Evolutionary conservation across 2,329 filamentous ascomycete genomes (phyloP), one percentile per base, ranked within the genome.

Genomic region (Nectriaceae sp.): DNA sequence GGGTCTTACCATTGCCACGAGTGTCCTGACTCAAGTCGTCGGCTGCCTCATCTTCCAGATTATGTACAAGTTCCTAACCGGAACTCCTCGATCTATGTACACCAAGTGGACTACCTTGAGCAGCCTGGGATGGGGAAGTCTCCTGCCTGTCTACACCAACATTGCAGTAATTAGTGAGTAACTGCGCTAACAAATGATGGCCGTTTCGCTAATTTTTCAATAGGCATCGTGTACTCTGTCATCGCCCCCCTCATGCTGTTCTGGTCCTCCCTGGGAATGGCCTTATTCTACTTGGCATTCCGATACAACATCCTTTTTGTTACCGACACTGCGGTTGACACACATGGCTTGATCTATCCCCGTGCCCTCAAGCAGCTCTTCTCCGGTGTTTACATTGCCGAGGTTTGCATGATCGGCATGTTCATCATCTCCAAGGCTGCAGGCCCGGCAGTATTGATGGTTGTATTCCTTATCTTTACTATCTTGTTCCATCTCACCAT

Each of bases 231-330:
- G 16, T 96, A 95, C 65, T 85, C 90, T 2, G 86, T 88, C 58
- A 92, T 96, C 58, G 88, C 90, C 1, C 91, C 91, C 1, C 72
- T 96, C 4, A 85, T 96, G 44, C 77, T 96, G 16, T 84, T 86
- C 36, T 96, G 95, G 68, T 88, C 89, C 0, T 84, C 86, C 1
- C 74, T 92, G 33, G 90, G 88, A 26, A 80, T 96, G 54, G 81
- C 76, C 36, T 74, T 95, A 41, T 89, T 95, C 73, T 94, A 95
- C 69, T 77, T 90, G 44, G 88, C 89, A 45, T 96, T 91, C 74
- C 83, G 88, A 31, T 96, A 96, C 78, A 92, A 93, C 70, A 70
- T 96, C 44, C 76, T 96, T 19, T 96, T 89, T 66, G 88, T 94
- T 13, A 86, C 83, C 40, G 87, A 91, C 57, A 80, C 87, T 11